Percentiles rank a stretch among this genome's conserved stretches.
Conservation (phyloP, 1,139 yeast genomes). For the Geotrichum aggregatum region DNA sequence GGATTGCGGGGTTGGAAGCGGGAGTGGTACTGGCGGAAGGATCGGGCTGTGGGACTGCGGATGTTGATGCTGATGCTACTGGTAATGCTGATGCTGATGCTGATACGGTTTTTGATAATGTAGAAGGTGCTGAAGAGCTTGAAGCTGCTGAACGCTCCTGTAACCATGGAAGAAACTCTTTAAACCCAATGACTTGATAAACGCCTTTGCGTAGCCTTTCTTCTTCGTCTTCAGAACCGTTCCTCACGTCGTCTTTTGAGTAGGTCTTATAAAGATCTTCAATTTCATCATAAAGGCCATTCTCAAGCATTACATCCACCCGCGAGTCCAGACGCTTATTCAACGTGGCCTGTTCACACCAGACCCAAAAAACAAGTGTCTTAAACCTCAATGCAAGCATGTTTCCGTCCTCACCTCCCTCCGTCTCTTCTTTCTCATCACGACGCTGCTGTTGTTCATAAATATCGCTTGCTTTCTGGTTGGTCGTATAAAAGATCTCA, state of each 20-base stretch:
- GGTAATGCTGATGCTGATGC: conserved; percentile 21
- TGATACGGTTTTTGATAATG: no score
- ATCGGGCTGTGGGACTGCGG: no score
- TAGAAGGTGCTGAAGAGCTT: conserved; percentile 16
- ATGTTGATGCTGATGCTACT: no score
- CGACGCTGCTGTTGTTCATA: conserved; percentile 40
- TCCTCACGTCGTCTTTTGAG: conserved; percentile 2
- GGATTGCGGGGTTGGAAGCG: no score
- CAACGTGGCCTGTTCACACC: conserved; percentile 59
- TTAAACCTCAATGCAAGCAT: conserved; percentile 50
- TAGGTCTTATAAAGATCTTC: conserved; percentile 45
- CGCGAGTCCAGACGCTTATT: conserved; percentile 65
- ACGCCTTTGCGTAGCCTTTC: conserved; percentile 63
- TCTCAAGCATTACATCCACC: conserved; percentile 74
- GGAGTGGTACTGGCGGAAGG: no score
- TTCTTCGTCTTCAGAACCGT: conserved; percentile 34
- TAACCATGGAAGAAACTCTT: conserved; percentile 85
- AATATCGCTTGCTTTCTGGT: conserved; percentile 63
- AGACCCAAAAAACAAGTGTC: conserved; percentile 79
- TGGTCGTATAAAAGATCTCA: conserved; percentile 70
- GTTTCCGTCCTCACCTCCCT: conserved; percentile 19
- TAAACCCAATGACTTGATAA: conserved; percentile 95
- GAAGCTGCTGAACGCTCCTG: conserved; percentile 28
- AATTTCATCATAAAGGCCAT: conserved; percentile 61
- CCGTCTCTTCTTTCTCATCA: conserved; percentile 32